Conservation (phyloP, 371 early-diverging fungal species). For the Dichotomocladium elegans region DNA sequence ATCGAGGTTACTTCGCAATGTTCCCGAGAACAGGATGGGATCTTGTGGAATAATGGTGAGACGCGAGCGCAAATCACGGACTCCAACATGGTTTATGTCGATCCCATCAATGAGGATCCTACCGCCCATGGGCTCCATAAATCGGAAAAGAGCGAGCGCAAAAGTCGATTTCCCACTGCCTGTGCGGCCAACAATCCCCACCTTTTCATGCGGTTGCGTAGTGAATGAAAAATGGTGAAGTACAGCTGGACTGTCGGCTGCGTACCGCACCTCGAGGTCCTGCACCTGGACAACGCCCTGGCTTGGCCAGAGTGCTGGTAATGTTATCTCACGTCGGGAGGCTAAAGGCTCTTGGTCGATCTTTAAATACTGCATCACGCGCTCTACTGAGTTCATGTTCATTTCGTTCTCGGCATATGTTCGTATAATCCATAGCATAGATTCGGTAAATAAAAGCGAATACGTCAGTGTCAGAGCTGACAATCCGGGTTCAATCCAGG, state of each 20-base stretch:
- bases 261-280: conserved; percentile 64
- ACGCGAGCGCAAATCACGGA: conserved; percentile 57
- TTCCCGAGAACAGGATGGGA: conserved; percentile 74
- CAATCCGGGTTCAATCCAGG: conserved; percentile 64
- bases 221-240: conserved; percentile 64
- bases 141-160: conserved; percentile 66
- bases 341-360: conserved; percentile 70
- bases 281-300: conserved; percentile 64
- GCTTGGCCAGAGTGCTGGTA: conserved; percentile 74
- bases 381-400: conserved; percentile 73
- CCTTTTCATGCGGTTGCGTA: conserved; percentile 49
- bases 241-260: conserved; percentile 62
- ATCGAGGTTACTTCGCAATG: conserved; percentile 76
- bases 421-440: conserved; percentile 77
- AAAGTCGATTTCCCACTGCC: conserved; percentile 56
- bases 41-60: conserved; percentile 74
- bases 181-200: conserved; percentile 61
- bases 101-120: conserved; percentile 70
- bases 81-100: conserved; percentile 60
- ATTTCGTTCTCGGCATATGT: conserved; percentile 79
- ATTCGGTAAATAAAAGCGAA: conserved; percentile 59
- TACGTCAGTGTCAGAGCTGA: conserved; percentile 82
- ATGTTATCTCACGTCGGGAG: conserved; percentile 27
- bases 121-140: conserved; percentile 64
- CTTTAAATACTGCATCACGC: conserved; percentile 70